Evolutionary conservation across 148 eudicot species (phyloP), one percentile per base, ranked within the genome.

Genomic region (Nepenthes gracilis): DNA sequence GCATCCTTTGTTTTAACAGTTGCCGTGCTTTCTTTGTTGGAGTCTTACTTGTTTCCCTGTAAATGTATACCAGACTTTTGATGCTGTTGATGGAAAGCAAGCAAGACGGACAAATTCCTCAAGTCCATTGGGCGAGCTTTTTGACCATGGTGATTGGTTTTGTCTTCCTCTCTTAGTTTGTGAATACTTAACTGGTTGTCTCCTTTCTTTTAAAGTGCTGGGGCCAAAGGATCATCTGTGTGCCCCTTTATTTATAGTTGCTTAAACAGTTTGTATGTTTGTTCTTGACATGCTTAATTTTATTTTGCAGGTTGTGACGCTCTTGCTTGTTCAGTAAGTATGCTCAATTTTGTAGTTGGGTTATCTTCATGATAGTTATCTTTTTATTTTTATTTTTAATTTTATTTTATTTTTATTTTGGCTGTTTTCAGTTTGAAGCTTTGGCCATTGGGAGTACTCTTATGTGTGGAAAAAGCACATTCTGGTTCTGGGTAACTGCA

Each of bases 11-110:
- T 23, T 23, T 23, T 23, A 23, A 23, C 23, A 23, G 23, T 23
- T 23, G 23, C 0, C 23, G 23, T 23, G 23, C 23, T 23, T 23
- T 23, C 23, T 23, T 23, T 23, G 23, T 23, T 0, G n/a, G n/a
- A 23, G 23, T 0, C 13, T 59, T 6, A 9, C 4, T 43, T 5
- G 11, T 59, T 59, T 8, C 12, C 38, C 48, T 52, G 34, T 33
- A 36, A 9, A 32, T 15, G 47, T 43, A 23, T 49, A 11, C 12
- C 66, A 92, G 99, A 94, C 99, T 60, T 94, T 94, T 70, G 99
- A 94, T 75, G 99, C 99, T 49, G 97, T 94, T 63, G 99, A 89
- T 83, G 99, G 99, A 60, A 94, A 94, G 74, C 99, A 94, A 79
- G 99, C 99, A 72, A 85, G 99, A 77, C 78, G 99, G 66, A 94